phyloP scores from a whole-genome alignment of 257 asterid genomes.

The Rubia yunnanensis region DNA sequence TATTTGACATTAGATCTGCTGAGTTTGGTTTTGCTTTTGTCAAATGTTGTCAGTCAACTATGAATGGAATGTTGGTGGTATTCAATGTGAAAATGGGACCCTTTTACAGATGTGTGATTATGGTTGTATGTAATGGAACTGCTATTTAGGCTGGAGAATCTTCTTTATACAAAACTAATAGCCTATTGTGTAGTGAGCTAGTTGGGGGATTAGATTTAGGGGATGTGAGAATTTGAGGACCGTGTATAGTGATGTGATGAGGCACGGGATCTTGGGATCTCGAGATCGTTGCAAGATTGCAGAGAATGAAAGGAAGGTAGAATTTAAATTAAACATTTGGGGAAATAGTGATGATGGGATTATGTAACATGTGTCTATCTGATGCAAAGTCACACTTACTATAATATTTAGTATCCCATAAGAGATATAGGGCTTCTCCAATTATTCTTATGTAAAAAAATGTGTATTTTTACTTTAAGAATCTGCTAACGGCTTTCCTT shows the following conservation, averaged over 20 bases:
- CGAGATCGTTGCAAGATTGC: constrained; percentile 24
- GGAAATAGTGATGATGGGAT: constrained; percentile 26
- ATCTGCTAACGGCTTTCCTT: too few species aligned
- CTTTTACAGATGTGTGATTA: constrained; percentile 22
- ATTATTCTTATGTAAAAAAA: neutral
- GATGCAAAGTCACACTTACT: constrained; percentile 13
- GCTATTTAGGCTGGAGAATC: too few species aligned
- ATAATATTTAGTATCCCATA: constrained; percentile 18
- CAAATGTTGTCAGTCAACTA: too few species aligned
- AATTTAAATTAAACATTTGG: constrained; percentile 18
- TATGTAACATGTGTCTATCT: constrained; percentile 48
- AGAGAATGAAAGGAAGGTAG: constrained; percentile 28
- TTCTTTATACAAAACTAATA: too few species aligned
- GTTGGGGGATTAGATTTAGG: constrained; percentile 1
- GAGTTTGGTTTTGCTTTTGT: constrained; percentile 25
- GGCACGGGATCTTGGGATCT: too few species aligned
- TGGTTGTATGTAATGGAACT: too few species aligned
- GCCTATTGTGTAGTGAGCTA: neutral
- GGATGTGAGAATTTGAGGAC: constrained; percentile 21
- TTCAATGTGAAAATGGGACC: constrained; percentile 36
- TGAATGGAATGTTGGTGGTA: constrained; percentile 15
- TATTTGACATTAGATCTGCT: constrained; percentile 32
- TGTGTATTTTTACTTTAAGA: neutral
- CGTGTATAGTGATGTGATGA: constrained; percentile 36
- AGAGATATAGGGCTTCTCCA: constrained; percentile 10